Base-by-base conservation (phyloP, 2,329 filamentous ascomycete genomes). In the Huntiella savannae region DNA sequence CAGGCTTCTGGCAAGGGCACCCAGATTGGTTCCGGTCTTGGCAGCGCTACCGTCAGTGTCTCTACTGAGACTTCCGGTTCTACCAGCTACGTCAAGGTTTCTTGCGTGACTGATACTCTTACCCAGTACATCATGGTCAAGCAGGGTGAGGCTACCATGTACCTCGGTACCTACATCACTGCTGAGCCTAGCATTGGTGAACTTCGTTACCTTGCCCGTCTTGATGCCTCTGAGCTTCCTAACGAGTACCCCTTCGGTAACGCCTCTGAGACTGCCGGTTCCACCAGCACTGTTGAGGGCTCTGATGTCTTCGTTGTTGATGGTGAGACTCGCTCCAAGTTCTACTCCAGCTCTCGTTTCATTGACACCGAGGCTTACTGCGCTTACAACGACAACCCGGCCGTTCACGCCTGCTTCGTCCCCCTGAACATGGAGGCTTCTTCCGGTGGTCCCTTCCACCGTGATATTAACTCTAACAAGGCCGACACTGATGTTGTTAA, bases 271-370 rank as follows among this genome's bases (percentile, higher is more conserved):
- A 79, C 73, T 0, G 60, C 59, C 1, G 67, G 66, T 22, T 66
- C 66, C 28, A 63, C 62, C 7, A 63, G 69, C 2, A 58, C 61
- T 3, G 63, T 80, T 44, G 77, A 80, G 56, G 76, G 67, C 37
- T 69, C 65, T 1, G 71, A 74, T 49, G 69, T 73, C 48, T 81
- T 70, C 54, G 50, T 75, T 6, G 73, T 81, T 39, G 59, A 64
- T 51, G 71, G 74, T 16, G 63, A 81, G 56, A 81, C 77, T 0
- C 69, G 77, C 35, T 75, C 71, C 59, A 82, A 82, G 58, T 82
- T 81, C 63, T 82, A 77, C 61, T 78, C 73, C 2, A 75, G 71
- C 49, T 65, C 77, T 51, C 68, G 76, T n/a, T 81, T 79, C 59
- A 80, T 82, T 55, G 77, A 82, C 56, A 75, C 79, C 53, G 63